Percentiles rank a stretch among this genome's conserved stretches.
Evolutionary conservation across 1,139 yeast genomes (phyloP).

Genomic region (Suhomyces taliae): DNA sequence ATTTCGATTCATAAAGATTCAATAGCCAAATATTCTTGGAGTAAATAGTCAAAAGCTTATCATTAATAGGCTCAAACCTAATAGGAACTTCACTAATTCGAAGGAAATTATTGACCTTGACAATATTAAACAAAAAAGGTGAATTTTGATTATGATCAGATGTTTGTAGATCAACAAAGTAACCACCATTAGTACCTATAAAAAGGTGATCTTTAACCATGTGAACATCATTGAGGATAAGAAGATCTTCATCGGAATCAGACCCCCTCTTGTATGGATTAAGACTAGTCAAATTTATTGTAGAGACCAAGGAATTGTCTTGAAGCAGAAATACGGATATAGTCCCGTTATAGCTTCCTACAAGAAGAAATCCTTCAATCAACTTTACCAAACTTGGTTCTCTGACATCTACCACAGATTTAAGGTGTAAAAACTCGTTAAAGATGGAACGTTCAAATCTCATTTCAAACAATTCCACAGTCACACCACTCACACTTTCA

Average conservation of each 20-base stretch:
- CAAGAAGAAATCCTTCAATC: conserved; percentile 1
- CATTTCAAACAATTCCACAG: conserved; percentile 9
- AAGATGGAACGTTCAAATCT: background rate
- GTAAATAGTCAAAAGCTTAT: conserved; percentile 25
- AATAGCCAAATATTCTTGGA: conserved; percentile 47
- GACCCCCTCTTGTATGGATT: conserved; percentile 8
- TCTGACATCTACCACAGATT: conserved; percentile 1
- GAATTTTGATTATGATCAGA: background rate
- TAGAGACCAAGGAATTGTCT: background rate
- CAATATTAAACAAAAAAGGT: background rate
- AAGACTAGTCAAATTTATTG: conserved; percentile 4
- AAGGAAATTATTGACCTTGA: conserved; percentile 13
- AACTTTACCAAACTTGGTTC: conserved; percentile 11
- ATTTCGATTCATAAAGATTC: conserved; percentile 28
- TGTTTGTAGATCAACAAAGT: conserved; percentile 11
- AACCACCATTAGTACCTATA: conserved; percentile 23
- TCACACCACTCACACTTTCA: conserved; percentile 5
- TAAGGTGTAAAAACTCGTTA: conserved; percentile 4
- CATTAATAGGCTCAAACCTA: conserved; percentile 14
- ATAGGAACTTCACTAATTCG: conserved; percentile 30
- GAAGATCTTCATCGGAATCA: conserved; percentile 1
- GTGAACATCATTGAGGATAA: conserved; percentile 12
- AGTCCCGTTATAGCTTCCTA: conserved; percentile 12
- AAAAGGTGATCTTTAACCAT: conserved; percentile 6
- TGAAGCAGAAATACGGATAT: background rate